These are phyloP conservation scores for Colletotrichum sojae DNA, from an alignment of 2,329 filamentous ascomycete genomes.

Conservation along the genomic window DNA sequence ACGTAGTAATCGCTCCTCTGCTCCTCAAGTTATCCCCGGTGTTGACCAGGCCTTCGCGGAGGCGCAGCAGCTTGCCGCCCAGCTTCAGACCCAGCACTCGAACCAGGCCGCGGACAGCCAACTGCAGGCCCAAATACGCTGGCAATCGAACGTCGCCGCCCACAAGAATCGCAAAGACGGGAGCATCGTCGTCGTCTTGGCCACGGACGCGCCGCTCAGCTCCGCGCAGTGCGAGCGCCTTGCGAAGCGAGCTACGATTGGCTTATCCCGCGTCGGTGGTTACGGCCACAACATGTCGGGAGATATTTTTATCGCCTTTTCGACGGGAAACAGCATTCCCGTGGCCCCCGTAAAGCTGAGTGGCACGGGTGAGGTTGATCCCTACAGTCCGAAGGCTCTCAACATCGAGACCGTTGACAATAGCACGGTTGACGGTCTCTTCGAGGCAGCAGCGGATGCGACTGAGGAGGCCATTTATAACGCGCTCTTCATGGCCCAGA, in stretches of 20 bases:
- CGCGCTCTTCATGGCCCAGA: constrained; percentile 72
- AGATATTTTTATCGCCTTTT: constrained; percentile 78
- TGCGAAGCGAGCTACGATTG: constrained; percentile 73
- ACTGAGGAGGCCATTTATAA: constrained; percentile 78
- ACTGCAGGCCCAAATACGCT: no score
- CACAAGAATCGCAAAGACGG: constrained; percentile 70
- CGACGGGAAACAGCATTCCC: constrained; percentile 68
- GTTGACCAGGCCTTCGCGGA: no score
- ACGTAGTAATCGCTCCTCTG: constrained; percentile 41
- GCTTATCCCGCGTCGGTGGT: constrained; percentile 72
- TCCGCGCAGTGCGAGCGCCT: constrained; percentile 70
- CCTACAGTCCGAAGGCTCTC: constrained; percentile 53
- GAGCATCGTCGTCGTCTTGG: constrained; percentile 72
- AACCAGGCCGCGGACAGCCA: no score
- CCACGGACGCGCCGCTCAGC: constrained; percentile 72
- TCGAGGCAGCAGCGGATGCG: constrained; percentile 73
- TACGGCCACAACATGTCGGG: constrained; percentile 74
- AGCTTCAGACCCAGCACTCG: no score
- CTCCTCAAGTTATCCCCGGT: no score
- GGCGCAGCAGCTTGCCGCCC: no score
- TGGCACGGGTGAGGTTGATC: constrained; percentile 52
- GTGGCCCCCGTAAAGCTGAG: constrained; percentile 55
- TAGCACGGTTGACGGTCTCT: constrained; percentile 71
- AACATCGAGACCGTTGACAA: constrained; percentile 67
- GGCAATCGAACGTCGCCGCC: constrained; percentile 42